phyloP scores from a whole-genome alignment of 768 basidiomycete genomes.

The Leccinum pellstonianum region DNA sequence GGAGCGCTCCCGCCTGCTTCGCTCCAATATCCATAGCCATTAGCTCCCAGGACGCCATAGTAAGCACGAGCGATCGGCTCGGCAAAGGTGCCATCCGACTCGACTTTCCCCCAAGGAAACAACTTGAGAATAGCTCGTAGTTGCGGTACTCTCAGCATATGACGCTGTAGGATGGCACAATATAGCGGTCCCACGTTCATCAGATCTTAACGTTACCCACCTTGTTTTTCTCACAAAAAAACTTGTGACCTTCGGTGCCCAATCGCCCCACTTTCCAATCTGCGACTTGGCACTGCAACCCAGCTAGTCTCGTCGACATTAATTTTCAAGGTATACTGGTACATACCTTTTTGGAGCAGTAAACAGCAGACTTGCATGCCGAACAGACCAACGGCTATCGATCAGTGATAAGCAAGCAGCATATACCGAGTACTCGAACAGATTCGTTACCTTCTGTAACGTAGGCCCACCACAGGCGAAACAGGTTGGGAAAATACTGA shows the following conservation, averaged over 20 bases:
- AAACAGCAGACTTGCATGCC: conserved; percentile 30
- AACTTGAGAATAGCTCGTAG: conserved; percentile 35
- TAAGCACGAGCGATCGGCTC: conserved; percentile 36
- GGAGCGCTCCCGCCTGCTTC: conserved; percentile 34
- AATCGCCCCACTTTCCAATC: conserved; percentile 35
- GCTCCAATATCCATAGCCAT: conserved; percentile 44
- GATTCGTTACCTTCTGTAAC: conserved; percentile 20
- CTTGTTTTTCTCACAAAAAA: conserved; percentile 36
- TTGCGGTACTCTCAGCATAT: conserved; percentile 37
- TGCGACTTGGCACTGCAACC: conserved; percentile 34
- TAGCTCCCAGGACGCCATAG: conserved; percentile 38
- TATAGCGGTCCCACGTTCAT: neutral
- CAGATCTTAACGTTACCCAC: conserved; percentile 16
- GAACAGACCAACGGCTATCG: conserved; percentile 29
- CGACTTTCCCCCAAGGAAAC: conserved; percentile 45
- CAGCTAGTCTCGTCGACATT: conserved; percentile 2
- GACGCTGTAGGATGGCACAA: conserved; percentile 24
- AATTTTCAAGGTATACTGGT: neutral
- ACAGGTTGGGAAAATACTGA: conserved; percentile 23
- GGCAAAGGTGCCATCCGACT: conserved; percentile 41
- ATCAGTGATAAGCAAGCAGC: conserved; percentile 1
- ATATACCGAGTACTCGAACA: neutral
- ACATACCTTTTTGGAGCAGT: conserved; percentile 31
- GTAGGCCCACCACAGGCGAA: conserved; percentile 21
- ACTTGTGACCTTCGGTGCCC: conserved; percentile 32